Evolutionary conservation across 257 asterid genomes (phyloP), one percentile per base, ranked within the genome.

Genomic region (Salvia splendens): DNA sequence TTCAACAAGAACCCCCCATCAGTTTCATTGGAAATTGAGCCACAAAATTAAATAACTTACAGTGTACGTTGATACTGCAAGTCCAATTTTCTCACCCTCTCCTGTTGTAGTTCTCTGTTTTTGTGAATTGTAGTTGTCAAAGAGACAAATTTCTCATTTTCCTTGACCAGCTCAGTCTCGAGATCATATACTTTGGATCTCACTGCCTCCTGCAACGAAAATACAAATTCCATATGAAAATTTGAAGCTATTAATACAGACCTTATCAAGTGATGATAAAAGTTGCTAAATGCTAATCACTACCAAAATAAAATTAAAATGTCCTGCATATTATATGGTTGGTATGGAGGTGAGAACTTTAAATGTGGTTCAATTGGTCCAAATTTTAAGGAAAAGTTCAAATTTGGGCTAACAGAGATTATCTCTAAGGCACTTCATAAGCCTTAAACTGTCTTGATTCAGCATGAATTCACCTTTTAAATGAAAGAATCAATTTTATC

Each of bases 21-120:
- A 74, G 48, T 42, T 12, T 60, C 51, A 68, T 72, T 60, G 48
- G 28, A 64, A 43, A 17, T 17, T 52, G 65, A 45, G 54, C 14
- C 14, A 75, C 8, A 51, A 69, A 48, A 43, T 59, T 17, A 40
- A 10, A 65, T 16, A 11, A 45, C 83, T 82, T 86, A 93, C 98
- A 90, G 82, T 58, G 82, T 78, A 45, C 96, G 88, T 16, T 83
- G 89, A 73, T 90, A 86, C 71, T 87, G 95, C 86, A 86, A 64
- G 78, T 86, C 94, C 61, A 83, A 63, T 70, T 83, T 90, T 72
- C 85, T 80, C 68, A 86, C 91, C 80, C 75, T 81, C 71, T 86
- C 96, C 69, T 48, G 83, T 68, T 73, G 89, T 61, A 77, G 68
- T 68, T 86, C 92, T 65, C 78, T 75, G 15, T 80, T 56, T 68